Base-by-base conservation (phyloP, 208 protist species). In the Trypanosomatidae sp. region DNA sequence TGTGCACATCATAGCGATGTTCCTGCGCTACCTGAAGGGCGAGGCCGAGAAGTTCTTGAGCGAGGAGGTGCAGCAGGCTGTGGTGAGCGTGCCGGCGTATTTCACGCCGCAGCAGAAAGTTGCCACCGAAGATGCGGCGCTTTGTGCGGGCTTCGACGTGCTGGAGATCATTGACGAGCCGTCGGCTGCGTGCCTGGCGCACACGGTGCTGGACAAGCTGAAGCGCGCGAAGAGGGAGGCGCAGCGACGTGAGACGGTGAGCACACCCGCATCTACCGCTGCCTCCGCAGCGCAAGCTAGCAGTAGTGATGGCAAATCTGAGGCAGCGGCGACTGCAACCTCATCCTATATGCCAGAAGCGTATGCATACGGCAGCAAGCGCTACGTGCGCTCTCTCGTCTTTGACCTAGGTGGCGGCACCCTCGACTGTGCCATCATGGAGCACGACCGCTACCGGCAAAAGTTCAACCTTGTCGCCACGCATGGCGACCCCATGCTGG, bases 121-220 rank as follows among this genome's bases (percentile, higher is more conserved):
- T 1, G 94, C 94, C 13, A 98, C 94, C n/a, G 91, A 98, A 77
- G 94, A 98, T 72, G 94, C 94, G 17, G 94, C 92, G 50, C 87
- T 97, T 22, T 88, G 84, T 47, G 94, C 94, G 1, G 93, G 93
- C 39, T 94, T 98, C 62, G 94, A 98, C 74, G 94, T 98, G 47
- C 86, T 96, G 12, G 91, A 97, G 77, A 82, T 98, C n/a, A 97
- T 98, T 78, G 93, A 98, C 76, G 94, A 98, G 69, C 94, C 92
- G 28, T 96, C 92, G 7, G 94, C 94, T 0, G 92, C 94, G 28
- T 95, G 91, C 74, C 81, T 98, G 17, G 82, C 94, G 30, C 88
- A 97, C 86, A 96, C 91, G 41, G 91, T 94, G 25, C 79, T 97
- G 17, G 64, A 84, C 49, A 59, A 73, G 44, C 41, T 83, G 1